Evolutionary conservation across 768 basidiomycete species (phyloP).

Genomic region (Lenzites betulinus): DNA sequence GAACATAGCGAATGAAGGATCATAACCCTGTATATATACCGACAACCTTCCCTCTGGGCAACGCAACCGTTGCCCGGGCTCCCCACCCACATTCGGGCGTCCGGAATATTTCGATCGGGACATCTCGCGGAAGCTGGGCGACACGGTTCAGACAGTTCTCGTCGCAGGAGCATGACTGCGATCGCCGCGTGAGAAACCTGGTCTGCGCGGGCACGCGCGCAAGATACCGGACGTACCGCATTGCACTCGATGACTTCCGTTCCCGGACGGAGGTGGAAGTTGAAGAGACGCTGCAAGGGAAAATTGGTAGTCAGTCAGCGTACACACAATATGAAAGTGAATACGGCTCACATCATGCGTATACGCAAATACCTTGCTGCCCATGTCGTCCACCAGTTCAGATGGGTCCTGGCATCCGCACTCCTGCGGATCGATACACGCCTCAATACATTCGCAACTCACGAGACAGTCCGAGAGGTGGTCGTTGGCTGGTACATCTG

Average conservation of each 20-base stretch:
- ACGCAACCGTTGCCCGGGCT: slow-evolving; percentile 44
- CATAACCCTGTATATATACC: slow-evolving; percentile 71
- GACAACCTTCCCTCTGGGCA: slow-evolving; percentile 58
- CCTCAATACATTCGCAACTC: slow-evolving; percentile 44
- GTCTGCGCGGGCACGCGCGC: no score
- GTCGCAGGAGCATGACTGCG: slow-evolving; percentile 46
- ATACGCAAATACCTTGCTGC: slow-evolving; percentile 45
- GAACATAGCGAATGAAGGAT: not conserved
- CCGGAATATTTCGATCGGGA: slow-evolving; percentile 68
- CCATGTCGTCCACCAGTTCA: slow-evolving; percentile 35
- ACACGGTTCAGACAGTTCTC: slow-evolving; percentile 60
- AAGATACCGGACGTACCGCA: slow-evolving; percentile 38
- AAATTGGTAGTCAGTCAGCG: not conserved
- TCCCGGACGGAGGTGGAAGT: slow-evolving; percentile 44
- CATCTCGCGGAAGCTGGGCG: slow-evolving; percentile 56
- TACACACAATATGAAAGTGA: not conserved
- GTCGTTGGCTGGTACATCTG: slow-evolving; percentile 5
- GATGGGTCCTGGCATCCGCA: slow-evolving; percentile 56
- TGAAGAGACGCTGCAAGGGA: slow-evolving; percentile 50
- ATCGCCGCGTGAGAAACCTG: not conserved
- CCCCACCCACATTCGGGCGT: slow-evolving; percentile 66
- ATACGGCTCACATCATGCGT: slow-evolving; percentile 32
- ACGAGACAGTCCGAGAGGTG: slow-evolving; percentile 39
- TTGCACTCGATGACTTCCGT: slow-evolving; percentile 69
- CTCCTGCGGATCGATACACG: slow-evolving; percentile 34